These are phyloP conservation scores for Tricholoma furcatifolium DNA, from an alignment of 768 basidiomycete species.

Conservation along the genomic window DNA sequence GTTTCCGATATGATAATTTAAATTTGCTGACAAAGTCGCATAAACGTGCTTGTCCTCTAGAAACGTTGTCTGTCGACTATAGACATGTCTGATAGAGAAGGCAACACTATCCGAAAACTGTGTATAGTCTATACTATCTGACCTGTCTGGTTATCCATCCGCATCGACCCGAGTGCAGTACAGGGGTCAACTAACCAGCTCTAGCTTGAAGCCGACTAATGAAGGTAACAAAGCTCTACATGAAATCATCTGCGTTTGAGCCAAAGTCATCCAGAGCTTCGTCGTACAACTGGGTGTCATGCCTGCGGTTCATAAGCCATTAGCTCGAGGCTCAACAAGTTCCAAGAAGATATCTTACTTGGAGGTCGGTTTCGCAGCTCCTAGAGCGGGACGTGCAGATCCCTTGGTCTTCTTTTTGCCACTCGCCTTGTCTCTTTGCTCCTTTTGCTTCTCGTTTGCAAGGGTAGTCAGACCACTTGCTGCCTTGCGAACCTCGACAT, in stretches of 20 bases:
- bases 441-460: conserved; percentile 94
- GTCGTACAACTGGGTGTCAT: conserved; percentile 81
- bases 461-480: conserved; percentile 82
- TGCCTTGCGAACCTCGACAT: conserved; percentile 89
- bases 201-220: not conserved
- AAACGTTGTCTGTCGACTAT: not conserved
- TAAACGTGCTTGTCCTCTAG: conserved; percentile 6
- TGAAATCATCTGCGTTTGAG: conserved; percentile 77
- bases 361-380: conserved; percentile 62
- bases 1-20: not conserved
- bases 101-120: not conserved
- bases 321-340: not conserved
- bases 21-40: conserved; percentile 11
- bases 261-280: conserved; percentile 91
- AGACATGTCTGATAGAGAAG: not conserved
- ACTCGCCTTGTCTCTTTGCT: conserved; percentile 78
- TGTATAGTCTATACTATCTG: not conserved
- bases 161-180: not conserved
- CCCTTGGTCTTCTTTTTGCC: conserved; percentile 89
- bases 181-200: not conserved
- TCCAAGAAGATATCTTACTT: conserved; percentile 42
- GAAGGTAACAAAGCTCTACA: conserved; percentile 50
- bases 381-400: conserved; percentile 70
- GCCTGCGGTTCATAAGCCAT: conserved; percentile 37
- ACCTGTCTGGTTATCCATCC: not conserved